Evolutionary conservation across 768 basidiomycete genomes (phyloP).

Genomic region (Bullera alba): DNA sequence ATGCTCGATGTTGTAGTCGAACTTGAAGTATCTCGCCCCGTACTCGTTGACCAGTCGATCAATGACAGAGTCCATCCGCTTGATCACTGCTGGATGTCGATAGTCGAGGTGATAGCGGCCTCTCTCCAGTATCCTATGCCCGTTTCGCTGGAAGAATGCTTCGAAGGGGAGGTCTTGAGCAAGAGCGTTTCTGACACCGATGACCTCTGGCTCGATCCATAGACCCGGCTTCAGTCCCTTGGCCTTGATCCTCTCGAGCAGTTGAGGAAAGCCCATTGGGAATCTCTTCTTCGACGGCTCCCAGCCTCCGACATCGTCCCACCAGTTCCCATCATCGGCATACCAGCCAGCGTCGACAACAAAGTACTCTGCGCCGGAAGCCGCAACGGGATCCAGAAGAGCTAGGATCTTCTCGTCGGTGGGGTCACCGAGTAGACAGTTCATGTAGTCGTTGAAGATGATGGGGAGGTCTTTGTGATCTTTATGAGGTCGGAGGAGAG

Average conservation of each 20-base stretch:
- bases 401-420: conserved; percentile 4
- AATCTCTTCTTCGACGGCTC: conserved; percentile 1
- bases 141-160: conserved; percentile 1
- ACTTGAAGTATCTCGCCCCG: conserved; percentile 1
- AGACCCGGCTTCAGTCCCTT: not conserved
- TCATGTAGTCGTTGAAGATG: conserved; percentile 8
- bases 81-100: not conserved
- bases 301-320: conserved; percentile 4
- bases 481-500: not conserved
- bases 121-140: not conserved
- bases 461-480: conserved; percentile 1
- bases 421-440: conserved; percentile 3
- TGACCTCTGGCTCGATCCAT: conserved; percentile 6
- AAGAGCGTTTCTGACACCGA: not conserved
- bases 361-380: conserved; percentile 3
- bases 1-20: conserved; percentile 5
- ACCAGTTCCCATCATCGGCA: conserved; percentile 3
- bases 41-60: not conserved
- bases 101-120: conserved; percentile 3
- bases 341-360: conserved; percentile 6
- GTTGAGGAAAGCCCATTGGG: not conserved
- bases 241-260: not conserved
- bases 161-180: not conserved
- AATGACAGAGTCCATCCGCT: not conserved
- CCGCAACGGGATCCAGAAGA: not conserved